Percentiles rank a stretch among this genome's conserved stretches.
These are phyloP conservation scores for Exophiala aquamarina DNA, from an alignment of 2,329 filamentous ascomycete species.

Conservation along the genomic window DNA sequence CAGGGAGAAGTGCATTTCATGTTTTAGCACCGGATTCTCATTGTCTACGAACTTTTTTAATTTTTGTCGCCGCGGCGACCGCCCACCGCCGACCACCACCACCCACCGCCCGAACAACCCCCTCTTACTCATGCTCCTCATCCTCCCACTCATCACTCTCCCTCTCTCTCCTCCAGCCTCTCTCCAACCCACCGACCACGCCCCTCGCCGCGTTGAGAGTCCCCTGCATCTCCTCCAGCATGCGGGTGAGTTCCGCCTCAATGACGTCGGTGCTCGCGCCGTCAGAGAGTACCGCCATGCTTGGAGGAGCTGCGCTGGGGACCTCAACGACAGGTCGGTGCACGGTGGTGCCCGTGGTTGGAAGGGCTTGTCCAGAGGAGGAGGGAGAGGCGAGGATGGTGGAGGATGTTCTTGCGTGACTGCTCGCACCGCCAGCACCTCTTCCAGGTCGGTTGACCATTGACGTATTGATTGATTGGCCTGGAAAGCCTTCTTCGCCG, in stretches of 20 bases:
- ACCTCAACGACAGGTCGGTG: conserved; percentile 34
- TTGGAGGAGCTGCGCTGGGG: conserved; percentile 40
- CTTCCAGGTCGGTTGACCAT: no score
- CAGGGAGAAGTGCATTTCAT: no score
- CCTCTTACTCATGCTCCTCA: conserved; percentile 16
- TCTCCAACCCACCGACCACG: conserved; percentile 28
- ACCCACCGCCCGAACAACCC: neutral
- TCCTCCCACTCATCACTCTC: conserved; percentile 22
- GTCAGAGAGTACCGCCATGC: conserved; percentile 38
- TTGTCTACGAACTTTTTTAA: no score
- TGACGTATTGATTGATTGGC: conserved; percentile 1
- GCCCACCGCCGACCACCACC: no score
- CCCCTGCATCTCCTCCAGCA: conserved; percentile 41
- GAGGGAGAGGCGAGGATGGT: conserved; percentile 8
- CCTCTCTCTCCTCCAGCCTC: conserved; percentile 10
- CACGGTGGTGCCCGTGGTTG: no score
- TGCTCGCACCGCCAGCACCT: neutral
- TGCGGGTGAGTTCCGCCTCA: conserved; percentile 40
- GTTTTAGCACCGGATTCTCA: no score
- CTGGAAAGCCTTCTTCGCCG: conserved; percentile 20
- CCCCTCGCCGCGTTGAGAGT: conserved; percentile 40
- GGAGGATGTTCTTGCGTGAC: conserved; percentile 10
- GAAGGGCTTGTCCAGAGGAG: neutral
- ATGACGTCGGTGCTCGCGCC: conserved; percentile 38
- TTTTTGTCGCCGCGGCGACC: neutral